Percentiles rank a stretch among this genome's conserved stretches.
Evolutionary conservation across 441 rosid species (phyloP).

Genomic region (Hura crepitans): DNA sequence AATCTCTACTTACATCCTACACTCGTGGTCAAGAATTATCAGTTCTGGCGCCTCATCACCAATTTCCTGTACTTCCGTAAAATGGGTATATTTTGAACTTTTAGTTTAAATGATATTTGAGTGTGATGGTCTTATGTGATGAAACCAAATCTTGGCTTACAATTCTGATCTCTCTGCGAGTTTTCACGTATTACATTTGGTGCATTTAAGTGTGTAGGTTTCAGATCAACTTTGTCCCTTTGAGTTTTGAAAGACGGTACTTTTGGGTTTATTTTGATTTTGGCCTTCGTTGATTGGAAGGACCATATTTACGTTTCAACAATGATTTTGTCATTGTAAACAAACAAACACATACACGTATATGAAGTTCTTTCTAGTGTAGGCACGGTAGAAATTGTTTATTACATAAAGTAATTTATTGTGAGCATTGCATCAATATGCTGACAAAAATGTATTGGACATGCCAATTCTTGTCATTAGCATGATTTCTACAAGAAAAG

Average conservation of each 20-base stretch:
- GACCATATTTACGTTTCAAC: not conserved
- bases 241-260: not conserved
- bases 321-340: not conserved
- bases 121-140: not conserved
- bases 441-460: not conserved
- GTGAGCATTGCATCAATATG: not conserved
- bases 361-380: not conserved
- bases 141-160: not conserved
- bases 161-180: not conserved
- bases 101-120: not conserved
- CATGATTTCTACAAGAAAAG: not conserved
- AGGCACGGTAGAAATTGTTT: not conserved
- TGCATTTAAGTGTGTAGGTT: not conserved
- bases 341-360: not conserved
- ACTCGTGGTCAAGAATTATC: constrained; percentile 79
- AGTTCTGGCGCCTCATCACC: constrained; percentile 95
- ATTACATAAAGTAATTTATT: not conserved
- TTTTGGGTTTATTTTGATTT: not conserved
- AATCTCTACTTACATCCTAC: constrained; percentile 82
- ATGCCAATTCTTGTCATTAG: not conserved
- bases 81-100: constrained; percentile 56
- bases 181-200: not conserved
- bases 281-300: not conserved
- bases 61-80: constrained; percentile 92
- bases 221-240: not conserved